Conservation (phyloP, 2,329 filamentous ascomycete species). For the Epichloe glyceriae region DNA sequence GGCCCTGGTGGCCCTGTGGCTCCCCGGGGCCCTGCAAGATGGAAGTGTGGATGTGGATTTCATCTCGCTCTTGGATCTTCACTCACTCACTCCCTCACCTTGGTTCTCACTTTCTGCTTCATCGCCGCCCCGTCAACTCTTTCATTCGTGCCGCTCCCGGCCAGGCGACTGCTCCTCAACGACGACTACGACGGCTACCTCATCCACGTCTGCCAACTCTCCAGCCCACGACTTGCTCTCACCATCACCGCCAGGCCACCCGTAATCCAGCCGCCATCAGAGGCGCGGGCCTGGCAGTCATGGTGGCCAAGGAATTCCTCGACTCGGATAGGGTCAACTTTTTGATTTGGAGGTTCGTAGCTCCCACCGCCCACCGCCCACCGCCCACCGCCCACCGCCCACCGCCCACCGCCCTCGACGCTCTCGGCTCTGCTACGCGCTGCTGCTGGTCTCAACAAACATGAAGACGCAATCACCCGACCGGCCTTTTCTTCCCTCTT, state of each 20-base stretch:
- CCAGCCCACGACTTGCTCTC: neutral
- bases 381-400: conserved; percentile 7
- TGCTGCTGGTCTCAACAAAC: neutral
- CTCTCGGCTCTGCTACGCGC: neutral
- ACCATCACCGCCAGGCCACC: conserved; percentile 6
- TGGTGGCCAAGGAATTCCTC: conserved; percentile 46
- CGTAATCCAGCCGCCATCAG: conserved; percentile 20
- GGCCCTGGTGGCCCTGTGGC: too few species aligned
- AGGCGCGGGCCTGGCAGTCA: conserved; percentile 23
- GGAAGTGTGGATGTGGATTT: conserved; percentile 10
- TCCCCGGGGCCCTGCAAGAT: neutral
- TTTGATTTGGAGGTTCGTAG: conserved; percentile 56
- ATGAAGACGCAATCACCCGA: neutral
- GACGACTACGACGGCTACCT: conserved; percentile 3
- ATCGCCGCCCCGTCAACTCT: neutral
- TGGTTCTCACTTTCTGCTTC: conserved; percentile 7
- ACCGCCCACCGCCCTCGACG: conserved; percentile 4
- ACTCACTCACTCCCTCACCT: conserved; percentile 10
- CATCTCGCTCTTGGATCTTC: conserved; percentile 16
- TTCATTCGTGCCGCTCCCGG: neutral
- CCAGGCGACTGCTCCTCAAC: neutral
- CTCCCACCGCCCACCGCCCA: conserved; percentile 6
- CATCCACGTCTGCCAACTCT: neutral
- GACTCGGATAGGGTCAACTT: conserved; percentile 58
- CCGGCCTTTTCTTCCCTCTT: conserved; percentile 5